A percentile compares a stretch with the other conserved stretches of the same genome.
Conservation (phyloP, 2,329 filamentous ascomycete species). For the Stagonosporopsis tanaceti region DNA sequence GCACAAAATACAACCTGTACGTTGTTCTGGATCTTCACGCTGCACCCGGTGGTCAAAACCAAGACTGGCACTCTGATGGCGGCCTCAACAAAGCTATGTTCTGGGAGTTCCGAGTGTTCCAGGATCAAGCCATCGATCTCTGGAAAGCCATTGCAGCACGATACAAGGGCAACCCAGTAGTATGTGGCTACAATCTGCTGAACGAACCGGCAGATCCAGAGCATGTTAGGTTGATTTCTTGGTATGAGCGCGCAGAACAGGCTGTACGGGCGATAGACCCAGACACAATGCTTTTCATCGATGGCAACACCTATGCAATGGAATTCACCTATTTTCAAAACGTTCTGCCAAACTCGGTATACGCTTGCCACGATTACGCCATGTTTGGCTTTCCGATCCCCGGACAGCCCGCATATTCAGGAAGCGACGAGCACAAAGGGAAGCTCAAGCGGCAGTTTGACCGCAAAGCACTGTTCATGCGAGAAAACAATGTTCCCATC, state of each 20-base stretch:
- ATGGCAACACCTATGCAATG: slow-evolving; percentile 64
- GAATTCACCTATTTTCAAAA: slow-evolving; percentile 57
- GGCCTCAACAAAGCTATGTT: slow-evolving; percentile 24
- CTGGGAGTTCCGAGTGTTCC: slow-evolving; percentile 24
- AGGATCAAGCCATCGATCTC: slow-evolving; percentile 22
- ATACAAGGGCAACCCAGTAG: slow-evolving; percentile 18
- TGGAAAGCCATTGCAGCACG: slow-evolving; percentile 21
- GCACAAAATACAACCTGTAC: slow-evolving; percentile 22
- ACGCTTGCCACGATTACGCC: slow-evolving; percentile 56
- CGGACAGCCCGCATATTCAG: slow-evolving; percentile 47
- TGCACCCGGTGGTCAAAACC: slow-evolving; percentile 28
- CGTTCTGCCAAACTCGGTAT: slow-evolving; percentile 55
- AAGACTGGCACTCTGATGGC: slow-evolving; percentile 26
- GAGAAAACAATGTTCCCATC: slow-evolving; percentile 20
- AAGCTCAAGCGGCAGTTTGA: slow-evolving; percentile 39
- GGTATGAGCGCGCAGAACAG: slow-evolving; percentile 26
- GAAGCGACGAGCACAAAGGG: slow-evolving; percentile 52
- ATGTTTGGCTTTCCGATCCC: slow-evolving; percentile 55
- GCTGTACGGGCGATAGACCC: slow-evolving; percentile 32
- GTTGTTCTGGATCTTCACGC: slow-evolving; percentile 27
- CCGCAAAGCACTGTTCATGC: slow-evolving; percentile 26
- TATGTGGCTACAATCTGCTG: slow-evolving; percentile 26
- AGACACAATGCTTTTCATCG: slow-evolving; percentile 58
- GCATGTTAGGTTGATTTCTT: slow-evolving; percentile 19
- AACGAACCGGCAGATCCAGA: slow-evolving; percentile 28